phyloP scores from a whole-genome alignment of 2,329 filamentous ascomycete genomes.

The Fusarium vanettenii region DNA sequence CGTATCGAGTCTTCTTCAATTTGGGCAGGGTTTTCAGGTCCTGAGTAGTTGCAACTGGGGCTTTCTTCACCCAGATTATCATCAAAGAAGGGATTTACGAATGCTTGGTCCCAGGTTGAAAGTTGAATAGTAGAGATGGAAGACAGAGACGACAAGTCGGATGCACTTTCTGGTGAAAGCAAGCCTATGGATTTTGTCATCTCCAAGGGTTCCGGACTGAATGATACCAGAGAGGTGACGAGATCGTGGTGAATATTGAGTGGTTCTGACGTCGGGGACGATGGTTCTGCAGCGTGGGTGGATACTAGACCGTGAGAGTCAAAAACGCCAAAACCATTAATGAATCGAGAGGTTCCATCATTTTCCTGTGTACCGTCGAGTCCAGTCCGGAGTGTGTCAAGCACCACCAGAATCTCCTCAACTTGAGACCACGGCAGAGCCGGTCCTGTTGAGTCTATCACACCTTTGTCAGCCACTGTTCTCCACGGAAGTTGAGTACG shows the following conservation, averaged over 20 bases:
- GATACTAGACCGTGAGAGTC: not conserved
- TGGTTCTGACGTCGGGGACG: not conserved
- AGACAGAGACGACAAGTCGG: not conserved
- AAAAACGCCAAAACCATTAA: not conserved
- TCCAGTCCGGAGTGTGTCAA: not conserved
- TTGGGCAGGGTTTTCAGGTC: too few species aligned
- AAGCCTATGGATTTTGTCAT: not conserved
- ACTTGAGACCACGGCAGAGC: not conserved
- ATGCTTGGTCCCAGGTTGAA: not conserved
- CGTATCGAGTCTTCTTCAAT: rapidly evolving
- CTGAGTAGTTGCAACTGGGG: not conserved
- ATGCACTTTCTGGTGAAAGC: not conserved
- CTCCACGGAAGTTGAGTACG: not conserved
- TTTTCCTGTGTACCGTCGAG: not conserved
- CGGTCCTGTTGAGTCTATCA: not conserved
- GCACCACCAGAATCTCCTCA: not conserved
- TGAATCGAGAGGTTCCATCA: not conserved
- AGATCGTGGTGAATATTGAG: not conserved
- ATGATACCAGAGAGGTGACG: not conserved
- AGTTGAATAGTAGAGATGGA: not conserved
- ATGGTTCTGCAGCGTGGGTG: not conserved
- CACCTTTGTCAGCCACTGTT: not conserved
- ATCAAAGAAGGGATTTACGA: not conserved
- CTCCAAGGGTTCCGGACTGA: not conserved
- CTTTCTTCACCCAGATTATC: not conserved